Evolutionary conservation across 805 yeast species (phyloP), one percentile per base, ranked within the genome.

Genomic region (Spathaspora girioi): DNA sequence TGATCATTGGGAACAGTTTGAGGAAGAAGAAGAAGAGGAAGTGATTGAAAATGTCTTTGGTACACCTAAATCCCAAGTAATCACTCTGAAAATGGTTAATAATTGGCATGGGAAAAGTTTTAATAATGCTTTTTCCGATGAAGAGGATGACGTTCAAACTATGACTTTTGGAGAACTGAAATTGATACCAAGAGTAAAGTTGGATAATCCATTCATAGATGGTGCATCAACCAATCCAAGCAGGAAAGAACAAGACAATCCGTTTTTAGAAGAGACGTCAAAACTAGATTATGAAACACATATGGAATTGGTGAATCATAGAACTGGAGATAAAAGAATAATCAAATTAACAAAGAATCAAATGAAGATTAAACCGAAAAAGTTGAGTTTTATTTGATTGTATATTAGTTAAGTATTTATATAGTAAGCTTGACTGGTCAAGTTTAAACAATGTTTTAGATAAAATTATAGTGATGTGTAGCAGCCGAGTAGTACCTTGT

Each of bases 101-200:
- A 65, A 66, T 32, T 74, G 78, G 78, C 69, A 71, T 50, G 73
- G 69, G 1, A 65, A 65, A 40, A 68, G 75, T 5, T 61, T 54
- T 56, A 58, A 60, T 40, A 58, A 57, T 51, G 58, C 57, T 43
- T 68, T 68, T 1, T 66, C 69, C n/a, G 75, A 68, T 31, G 72
- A 68, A 35, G 70, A 62, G 43, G 58, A 54, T 3, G 40, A 35
- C 45, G 10, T 23, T 14, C 17, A 42, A 26, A 41, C 8, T 45
- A 47, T 5, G 49, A 20, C 50, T 35, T 43, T 35, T 12, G 43
- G 35, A 17, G 19, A 40, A 20, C 47, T 7, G 11, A 46, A 43
- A 18, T 31, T 53, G 29, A 46, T 54, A 43, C 51, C 48, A n/a
- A 53, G 43, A 43, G 45, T 38, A 23, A 50, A 50, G 19, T 15